Evolutionary conservation across 805 yeast species (phyloP), one percentile per base, ranked within the genome.

Genomic region (Metschnikowia similis): DNA sequence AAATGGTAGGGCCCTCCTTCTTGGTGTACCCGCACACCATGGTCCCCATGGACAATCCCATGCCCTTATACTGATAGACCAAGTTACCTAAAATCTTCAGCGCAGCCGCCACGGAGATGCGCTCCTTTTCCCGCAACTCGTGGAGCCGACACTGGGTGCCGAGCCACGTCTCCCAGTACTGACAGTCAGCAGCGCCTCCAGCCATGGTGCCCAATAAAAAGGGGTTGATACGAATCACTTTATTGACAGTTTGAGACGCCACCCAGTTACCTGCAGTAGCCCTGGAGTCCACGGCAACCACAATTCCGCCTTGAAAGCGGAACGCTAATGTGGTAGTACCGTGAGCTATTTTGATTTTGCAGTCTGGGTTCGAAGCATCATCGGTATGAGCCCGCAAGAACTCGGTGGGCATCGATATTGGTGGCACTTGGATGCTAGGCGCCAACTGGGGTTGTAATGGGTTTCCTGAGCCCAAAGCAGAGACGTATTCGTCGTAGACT

Each of bases 171-270:
- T 94, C 98, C 99, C 99, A 94, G 71, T 78, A 94, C 70, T 94
- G 99, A 77, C 99, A 94, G 72, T 94, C 99, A 31, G 98, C 98
- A 45, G 99, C 99, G 75, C 98, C 98, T 72, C 99, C 99, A 32
- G 99, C 99, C 97, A 94, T 84, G 17, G 99, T 94, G 57, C 99
- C 99, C 61, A 94, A 78, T 56, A 94, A 72, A 67, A 88, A 87
- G 48, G 97, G 97, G 70, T 94, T 94, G 72, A 94, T 94, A 70
- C 92, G 92, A 62, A 94, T 90, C 49, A 94, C 99, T 71, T 94
- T 94, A 71, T 92, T 92, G 56, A 94, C 99, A 2, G 97, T 90
- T 68, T 91, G 97, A 13, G 97, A 90, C 17, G 97, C 98, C 61
- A 94, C 86, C 97, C 97, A 92, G 62, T 87, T 84, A 41, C 99